These are phyloP conservation scores for Fusarium solani-melongenae DNA, from an alignment of 2,329 filamentous ascomycete species.

Conservation along the genomic window DNA sequence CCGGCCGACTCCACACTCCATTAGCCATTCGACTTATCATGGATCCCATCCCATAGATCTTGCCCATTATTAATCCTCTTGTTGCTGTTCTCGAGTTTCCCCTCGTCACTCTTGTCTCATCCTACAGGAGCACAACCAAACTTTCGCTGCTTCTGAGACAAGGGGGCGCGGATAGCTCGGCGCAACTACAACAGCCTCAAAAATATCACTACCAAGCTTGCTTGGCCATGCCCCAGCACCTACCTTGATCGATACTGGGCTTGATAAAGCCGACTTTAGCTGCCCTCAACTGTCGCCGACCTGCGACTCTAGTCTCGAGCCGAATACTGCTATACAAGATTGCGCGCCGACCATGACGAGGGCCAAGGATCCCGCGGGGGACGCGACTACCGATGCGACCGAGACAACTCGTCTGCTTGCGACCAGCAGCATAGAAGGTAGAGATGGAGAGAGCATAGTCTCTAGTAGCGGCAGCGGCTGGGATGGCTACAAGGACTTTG, in stretches of 20 bases:
- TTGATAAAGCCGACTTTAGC: constrained; percentile 17
- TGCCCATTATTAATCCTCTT: constrained; percentile 36
- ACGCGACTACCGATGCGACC: constrained; percentile 32
- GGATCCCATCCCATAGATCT: constrained; percentile 18
- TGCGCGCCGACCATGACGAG: constrained; percentile 18
- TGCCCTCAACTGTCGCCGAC: constrained; percentile 7
- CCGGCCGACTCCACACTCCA: constrained; percentile 33
- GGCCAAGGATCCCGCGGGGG: constrained; percentile 1
- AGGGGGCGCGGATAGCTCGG: constrained; percentile 4
- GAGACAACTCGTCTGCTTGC: constrained; percentile 56
- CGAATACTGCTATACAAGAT: background rate
- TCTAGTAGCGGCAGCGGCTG: constrained; percentile 49
- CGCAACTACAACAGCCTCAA: background rate
- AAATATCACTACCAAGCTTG: background rate
- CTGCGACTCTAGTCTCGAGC: background rate
- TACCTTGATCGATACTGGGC: constrained; percentile 22
- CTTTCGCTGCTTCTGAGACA: constrained; percentile 19
- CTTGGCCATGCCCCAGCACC: constrained; percentile 27
- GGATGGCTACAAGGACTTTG: constrained; percentile 68
- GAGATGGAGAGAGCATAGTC: constrained; percentile 17
- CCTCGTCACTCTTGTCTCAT: constrained; percentile 41
- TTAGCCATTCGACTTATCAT: constrained; percentile 38
- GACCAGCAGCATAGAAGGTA: constrained; percentile 34
- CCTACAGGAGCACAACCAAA: constrained; percentile 17
- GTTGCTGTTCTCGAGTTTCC: background rate